Conservation (phyloP, 768 basidiomycete genomes). For the Tremella mesenterica region DNA sequence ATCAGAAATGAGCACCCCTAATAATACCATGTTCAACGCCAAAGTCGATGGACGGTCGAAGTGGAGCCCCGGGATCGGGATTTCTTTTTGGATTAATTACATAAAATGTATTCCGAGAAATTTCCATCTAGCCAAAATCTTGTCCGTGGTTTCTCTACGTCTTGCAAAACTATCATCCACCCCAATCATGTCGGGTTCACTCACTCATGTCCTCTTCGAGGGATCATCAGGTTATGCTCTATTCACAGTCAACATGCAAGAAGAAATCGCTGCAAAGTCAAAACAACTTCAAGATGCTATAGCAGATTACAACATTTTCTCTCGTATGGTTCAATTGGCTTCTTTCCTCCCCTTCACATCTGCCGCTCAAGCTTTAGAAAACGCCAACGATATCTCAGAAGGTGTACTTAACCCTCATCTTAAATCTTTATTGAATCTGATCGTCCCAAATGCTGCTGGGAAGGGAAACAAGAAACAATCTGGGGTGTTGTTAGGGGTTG, state of each 20-base stretch:
- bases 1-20: no score
- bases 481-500: conserved; percentile 63
- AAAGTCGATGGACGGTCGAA: no score
- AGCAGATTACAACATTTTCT: conserved; percentile 75
- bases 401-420: conserved; percentile 51
- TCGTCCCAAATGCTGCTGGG: conserved; percentile 27
- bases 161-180: no score
- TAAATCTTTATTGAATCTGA: conserved; percentile 25
- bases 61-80: no score
- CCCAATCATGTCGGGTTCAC: conserved; percentile 46
- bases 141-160: not conserved
- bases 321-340: conserved; percentile 79
- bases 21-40: no score
- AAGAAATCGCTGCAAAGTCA: conserved; percentile 75
- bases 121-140: no score
- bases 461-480: conserved; percentile 31
- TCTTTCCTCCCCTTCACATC: conserved; percentile 92
- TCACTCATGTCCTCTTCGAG: conserved; percentile 83
- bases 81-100: no score
- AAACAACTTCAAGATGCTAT: conserved; percentile 75
- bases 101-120: no score
- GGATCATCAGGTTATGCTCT: conserved; percentile 88
- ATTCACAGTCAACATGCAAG: conserved; percentile 75
- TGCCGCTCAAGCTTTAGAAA: conserved; percentile 87
- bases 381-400: conserved; percentile 91